These are phyloP conservation scores for Penicillium sclerotiorum DNA, from an alignment of 2,329 filamentous ascomycete genomes.

Conservation along the genomic window DNA sequence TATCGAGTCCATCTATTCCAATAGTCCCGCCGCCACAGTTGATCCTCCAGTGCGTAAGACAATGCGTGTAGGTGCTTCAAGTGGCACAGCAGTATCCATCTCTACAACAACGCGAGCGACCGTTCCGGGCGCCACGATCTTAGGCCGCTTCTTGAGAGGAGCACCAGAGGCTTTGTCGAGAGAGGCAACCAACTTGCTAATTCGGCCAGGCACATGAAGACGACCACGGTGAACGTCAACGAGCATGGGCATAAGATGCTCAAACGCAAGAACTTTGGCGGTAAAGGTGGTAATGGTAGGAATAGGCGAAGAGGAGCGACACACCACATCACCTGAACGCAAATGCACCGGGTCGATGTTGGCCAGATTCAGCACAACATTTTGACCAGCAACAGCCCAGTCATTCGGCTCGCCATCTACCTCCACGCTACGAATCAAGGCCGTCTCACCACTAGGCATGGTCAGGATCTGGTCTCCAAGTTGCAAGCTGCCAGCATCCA, in stretches of 20 bases:
- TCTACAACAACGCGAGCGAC: conserved; percentile 78
- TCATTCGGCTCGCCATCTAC: conserved; percentile 72
- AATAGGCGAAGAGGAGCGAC: conserved; percentile 68
- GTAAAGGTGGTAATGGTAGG: conserved; percentile 72
- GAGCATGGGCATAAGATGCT: conserved; percentile 83
- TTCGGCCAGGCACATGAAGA: conserved; percentile 74
- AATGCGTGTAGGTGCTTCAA: conserved; percentile 78
- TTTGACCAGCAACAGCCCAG: conserved; percentile 93
- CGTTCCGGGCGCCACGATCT: conserved; percentile 76
- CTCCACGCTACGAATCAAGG: conserved; percentile 78
- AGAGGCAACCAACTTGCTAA: conserved; percentile 70
- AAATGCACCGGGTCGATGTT: conserved; percentile 86
- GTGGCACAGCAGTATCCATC: conserved; percentile 71
- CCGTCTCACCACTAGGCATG: conserved; percentile 79
- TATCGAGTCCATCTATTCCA: conserved; percentile 60
- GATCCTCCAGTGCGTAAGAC: conserved; percentile 78
- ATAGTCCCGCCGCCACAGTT: conserved; percentile 82
- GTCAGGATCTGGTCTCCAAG: conserved; percentile 77
- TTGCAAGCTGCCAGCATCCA: conserved; percentile 83
- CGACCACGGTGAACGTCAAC: conserved; percentile 88
- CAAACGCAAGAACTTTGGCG: conserved; percentile 84
- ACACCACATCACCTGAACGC: conserved; percentile 83
- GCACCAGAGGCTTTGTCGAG: conserved; percentile 78
- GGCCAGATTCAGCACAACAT: conserved; percentile 77
- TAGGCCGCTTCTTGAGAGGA: conserved; percentile 79